These are phyloP conservation scores for Fragaria ananassa DNA, from an alignment of 306 rosid species.

Conservation along the genomic window DNA sequence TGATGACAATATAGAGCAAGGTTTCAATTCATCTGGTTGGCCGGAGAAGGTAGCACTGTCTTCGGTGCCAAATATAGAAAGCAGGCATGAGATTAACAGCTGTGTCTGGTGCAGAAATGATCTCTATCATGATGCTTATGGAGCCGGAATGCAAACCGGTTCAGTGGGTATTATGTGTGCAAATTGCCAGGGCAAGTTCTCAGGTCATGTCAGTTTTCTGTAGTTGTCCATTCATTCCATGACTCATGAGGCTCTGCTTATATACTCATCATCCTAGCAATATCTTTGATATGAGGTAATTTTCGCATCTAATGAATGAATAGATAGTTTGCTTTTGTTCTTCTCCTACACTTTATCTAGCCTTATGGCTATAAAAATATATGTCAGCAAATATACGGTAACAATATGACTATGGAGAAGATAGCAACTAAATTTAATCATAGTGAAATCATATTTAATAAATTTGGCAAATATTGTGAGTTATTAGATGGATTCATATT, in stretches of 20 bases:
- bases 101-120: constrained; percentile 39
- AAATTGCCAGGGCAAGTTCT: constrained; percentile 39
- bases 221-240: constrained; percentile 31
- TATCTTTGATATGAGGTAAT: constrained; percentile 49
- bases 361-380: background rate
- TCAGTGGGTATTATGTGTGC: constrained; percentile 38
- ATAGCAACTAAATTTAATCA: background rate
- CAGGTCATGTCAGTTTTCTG: constrained; percentile 25
- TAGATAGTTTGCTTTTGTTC: background rate
- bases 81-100: constrained; percentile 9
- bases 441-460: background rate
- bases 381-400: background rate
- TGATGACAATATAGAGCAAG: constrained; percentile 22
- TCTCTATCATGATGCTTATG: constrained; percentile 21
- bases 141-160: constrained; percentile 24
- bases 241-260: constrained; percentile 32
- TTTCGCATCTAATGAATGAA: background rate
- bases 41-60: constrained; percentile 24
- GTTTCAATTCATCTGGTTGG: constrained; percentile 28
- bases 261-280: constrained; percentile 34
- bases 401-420: background rate
- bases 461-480: background rate
- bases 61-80: constrained; percentile 18
- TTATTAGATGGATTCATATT: background rate
- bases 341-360: background rate